Evolutionary conservation across 495 filamentous ascomycete species (phyloP), one percentile per base, ranked within the genome.

Genomic region (Mytilinidion resinicola): DNA sequence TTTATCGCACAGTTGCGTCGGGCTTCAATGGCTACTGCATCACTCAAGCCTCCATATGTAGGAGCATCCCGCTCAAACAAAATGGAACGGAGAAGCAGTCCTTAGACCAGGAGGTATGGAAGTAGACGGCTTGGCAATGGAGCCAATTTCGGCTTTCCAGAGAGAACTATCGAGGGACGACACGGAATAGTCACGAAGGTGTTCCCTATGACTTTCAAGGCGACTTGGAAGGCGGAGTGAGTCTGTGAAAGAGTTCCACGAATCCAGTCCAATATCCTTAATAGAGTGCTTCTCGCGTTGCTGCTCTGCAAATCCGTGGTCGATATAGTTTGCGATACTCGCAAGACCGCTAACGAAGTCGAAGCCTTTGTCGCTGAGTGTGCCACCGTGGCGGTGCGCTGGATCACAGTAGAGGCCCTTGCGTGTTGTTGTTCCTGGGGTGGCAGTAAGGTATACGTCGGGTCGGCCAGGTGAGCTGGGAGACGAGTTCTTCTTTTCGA

Each of bases 391-490:
- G n/a, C 51, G 51, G 33, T 53, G 33, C 2, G 21, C 51, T 17
- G 51, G 37, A 38, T 53, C 51, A 21, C 51, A 53, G 51, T 53
- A 53, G 11, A 53, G 12, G 8, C 51, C 51, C 34, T 41, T 37
- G 14, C 51, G 21, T 9, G 51, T 53, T 17, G 37, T 41, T 1
- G 51, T 53, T 20, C 51, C 51, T 7, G 51, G 51, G 4, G 51
- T 53, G 6, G 51, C 51, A n/a, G 51, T 53, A 8, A 53, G 33
- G 30, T 53, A 53, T 21, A 53, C 51, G 15, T 53, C 51, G 4
- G 51, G 51, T 38, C 10, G 15, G 10, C 12, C 20, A 9, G 15
- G n/a, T 1, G 11, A 19, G 15, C 25, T 11, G 9, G 51, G 15
- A 8, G 9, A 10, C 15, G 4, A 11, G 1, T 14, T 17, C 15